Conservation (phyloP, 495 filamentous ascomycete genomes). For the Eremomyces bilateralis region DNA sequence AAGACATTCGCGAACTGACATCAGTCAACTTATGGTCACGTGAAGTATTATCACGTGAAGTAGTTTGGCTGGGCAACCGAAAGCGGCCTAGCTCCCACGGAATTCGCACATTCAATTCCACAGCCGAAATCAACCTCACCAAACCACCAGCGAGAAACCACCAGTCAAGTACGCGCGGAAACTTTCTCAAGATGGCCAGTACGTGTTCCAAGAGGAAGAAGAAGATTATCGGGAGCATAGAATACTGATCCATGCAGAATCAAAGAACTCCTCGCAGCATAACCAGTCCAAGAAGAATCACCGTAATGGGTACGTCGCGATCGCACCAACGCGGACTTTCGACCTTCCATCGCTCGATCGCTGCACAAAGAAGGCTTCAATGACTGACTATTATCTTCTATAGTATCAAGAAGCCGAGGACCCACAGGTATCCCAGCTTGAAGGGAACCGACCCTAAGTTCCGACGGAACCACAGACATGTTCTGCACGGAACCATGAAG, state of each 20-base stretch:
- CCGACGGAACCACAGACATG: conserved; percentile 97
- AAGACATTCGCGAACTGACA: no score
- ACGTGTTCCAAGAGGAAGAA: conserved; percentile 1
- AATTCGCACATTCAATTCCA: no score
- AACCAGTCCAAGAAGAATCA: conserved; percentile 93
- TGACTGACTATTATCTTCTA: conserved; percentile 3
- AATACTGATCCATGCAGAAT: conserved; percentile 41
- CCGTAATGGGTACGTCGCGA: conserved; percentile 70
- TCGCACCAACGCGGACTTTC: not conserved
- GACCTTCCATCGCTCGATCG: conserved; percentile 2
- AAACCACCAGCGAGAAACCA: no score
- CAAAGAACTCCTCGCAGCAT: conserved; percentile 98
- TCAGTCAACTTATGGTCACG: no score
- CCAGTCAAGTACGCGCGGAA: no score
- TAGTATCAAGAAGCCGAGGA: conserved; percentile 99
- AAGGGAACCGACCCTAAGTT: conserved; percentile 99
- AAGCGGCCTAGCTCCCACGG: no score
- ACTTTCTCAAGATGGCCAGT: conserved; percentile 7
- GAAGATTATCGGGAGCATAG: not conserved
- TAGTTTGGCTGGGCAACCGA: no score
- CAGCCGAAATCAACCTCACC: no score
- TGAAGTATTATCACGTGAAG: no score
- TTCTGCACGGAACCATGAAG: conserved; percentile 93
- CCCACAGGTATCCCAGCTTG: conserved; percentile 91
- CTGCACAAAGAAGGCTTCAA: not conserved